These are phyloP conservation scores for Epichloe gansuensis DNA, from an alignment of 2,329 filamentous ascomycete genomes.

Conservation along the genomic window DNA sequence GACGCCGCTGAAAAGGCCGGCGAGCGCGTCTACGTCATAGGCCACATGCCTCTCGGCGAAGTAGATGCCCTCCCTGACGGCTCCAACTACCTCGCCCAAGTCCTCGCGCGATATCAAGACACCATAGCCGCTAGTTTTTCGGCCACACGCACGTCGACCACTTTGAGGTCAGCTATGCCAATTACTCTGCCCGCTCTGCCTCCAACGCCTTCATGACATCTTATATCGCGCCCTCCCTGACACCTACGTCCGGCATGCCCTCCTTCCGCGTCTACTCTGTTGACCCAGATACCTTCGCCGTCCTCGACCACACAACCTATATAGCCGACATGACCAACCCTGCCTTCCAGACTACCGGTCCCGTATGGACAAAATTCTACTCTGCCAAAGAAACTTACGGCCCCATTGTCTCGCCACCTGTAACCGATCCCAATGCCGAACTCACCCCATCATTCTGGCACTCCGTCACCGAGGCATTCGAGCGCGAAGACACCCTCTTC, in stretches of 20 bases:
- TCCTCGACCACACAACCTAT: slow-evolving; percentile 43
- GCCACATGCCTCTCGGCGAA: slow-evolving; percentile 42
- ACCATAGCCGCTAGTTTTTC: slow-evolving; percentile 45
- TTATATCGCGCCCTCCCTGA: slow-evolving; percentile 42
- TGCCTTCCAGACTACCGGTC: slow-evolving; percentile 30
- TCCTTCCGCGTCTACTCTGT: slow-evolving; percentile 47
- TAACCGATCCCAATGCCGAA: slow-evolving; percentile 26
- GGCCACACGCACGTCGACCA: slow-evolving; percentile 46
- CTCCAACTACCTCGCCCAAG: slow-evolving; percentile 40
- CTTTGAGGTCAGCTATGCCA: slow-evolving; percentile 41
- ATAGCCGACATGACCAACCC: slow-evolving; percentile 37
- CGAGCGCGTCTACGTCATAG: slow-evolving; percentile 44
- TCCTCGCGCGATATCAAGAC: slow-evolving; percentile 38
- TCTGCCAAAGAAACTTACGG: slow-evolving; percentile 44
- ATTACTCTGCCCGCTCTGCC: slow-evolving; percentile 30
- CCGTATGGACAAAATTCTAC: slow-evolving; percentile 44
- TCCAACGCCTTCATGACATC: slow-evolving; percentile 35
- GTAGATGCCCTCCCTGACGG: slow-evolving; percentile 39
- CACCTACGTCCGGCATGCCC: slow-evolving; percentile 42
- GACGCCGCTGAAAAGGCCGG: slow-evolving; percentile 37
- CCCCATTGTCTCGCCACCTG: slow-evolving; percentile 27
- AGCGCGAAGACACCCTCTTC: slow-evolving; percentile 30
- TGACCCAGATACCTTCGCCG: slow-evolving; percentile 42
- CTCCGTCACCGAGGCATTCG: slow-evolving; percentile 38
- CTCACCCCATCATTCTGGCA: slow-evolving; percentile 49